Conservation (phyloP, 257 asterid species). For the Solanum acaule region DNA sequence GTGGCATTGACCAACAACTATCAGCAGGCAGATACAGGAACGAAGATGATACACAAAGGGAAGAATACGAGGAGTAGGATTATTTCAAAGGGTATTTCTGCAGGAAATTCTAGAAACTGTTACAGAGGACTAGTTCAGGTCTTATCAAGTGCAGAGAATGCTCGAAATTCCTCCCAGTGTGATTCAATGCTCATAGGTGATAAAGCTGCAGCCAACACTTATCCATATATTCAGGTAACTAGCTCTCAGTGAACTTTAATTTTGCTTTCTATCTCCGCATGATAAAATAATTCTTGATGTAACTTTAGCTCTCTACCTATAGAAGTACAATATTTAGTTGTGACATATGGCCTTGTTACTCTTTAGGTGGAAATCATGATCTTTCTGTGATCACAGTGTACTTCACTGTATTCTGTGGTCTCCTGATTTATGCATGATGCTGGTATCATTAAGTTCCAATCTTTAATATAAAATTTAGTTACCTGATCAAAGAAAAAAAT, state of each 20-base stretch:
- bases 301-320: neutral
- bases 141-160: conserved; percentile 75
- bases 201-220: conserved; percentile 86
- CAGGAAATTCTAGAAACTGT: conserved; percentile 80
- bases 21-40: conserved; percentile 98
- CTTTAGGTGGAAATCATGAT: neutral
- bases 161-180: conserved; percentile 76
- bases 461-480: neutral
- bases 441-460: neutral
- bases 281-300: neutral
- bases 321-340: neutral
- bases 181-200: conserved; percentile 98
- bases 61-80: conserved; percentile 92
- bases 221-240: conserved; percentile 88
- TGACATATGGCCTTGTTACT: neutral
- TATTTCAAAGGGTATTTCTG: conserved; percentile 90
- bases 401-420: neutral
- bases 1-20: conserved; percentile 87
- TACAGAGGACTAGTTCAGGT: conserved; percentile 92
- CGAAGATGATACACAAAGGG: conserved; percentile 97
- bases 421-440: neutral
- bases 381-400: neutral
- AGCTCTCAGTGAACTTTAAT: neutral
- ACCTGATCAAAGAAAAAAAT: neutral
- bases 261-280: conserved; percentile 5